Evolutionary conservation across 75 land plant species (phyloP).

Genomic region (Pseudotsuga menziesii): DNA sequence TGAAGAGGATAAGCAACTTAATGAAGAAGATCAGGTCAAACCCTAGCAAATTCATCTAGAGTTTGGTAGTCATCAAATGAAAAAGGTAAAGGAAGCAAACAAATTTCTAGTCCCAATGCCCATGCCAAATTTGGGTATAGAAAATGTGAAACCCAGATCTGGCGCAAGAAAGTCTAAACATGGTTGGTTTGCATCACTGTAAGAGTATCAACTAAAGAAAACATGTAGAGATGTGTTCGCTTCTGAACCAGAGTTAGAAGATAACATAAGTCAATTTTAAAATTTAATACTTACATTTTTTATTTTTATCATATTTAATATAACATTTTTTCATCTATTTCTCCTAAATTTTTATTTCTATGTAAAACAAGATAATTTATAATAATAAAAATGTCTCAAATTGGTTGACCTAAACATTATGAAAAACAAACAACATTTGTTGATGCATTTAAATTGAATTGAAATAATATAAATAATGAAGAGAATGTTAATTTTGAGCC

Average conservation of each 20-base stretch:
- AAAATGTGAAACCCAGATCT: neutral
- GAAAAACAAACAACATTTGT: too few relatives aligned
- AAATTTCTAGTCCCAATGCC: neutral
- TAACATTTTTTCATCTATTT: too few relatives aligned
- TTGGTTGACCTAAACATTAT: too few relatives aligned
- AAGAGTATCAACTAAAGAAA: neutral
- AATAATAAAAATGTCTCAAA: too few relatives aligned
- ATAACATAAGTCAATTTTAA: neutral
- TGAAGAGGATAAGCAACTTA: slow-evolving; percentile 24
- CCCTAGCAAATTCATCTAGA: neutral
- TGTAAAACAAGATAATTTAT: too few relatives aligned
- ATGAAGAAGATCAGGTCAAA: neutral
- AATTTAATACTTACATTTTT: too few relatives aligned
- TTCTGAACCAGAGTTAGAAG: neutral
- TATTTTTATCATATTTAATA: too few relatives aligned
- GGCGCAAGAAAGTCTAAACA: neutral
- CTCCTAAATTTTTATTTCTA: too few relatives aligned
- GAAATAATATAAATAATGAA: too few relatives aligned
- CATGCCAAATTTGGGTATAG: neutral
- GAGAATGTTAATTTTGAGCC: too few relatives aligned
- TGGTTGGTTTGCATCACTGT: neutral
- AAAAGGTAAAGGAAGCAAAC: slow-evolving; percentile 1
- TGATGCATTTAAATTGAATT: too few relatives aligned
- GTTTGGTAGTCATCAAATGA: neutral
- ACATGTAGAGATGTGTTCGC: neutral